Evolutionary conservation across 2,329 filamentous ascomycete genomes (phyloP).

Genomic region (Phaeosphaeria sp.): DNA sequence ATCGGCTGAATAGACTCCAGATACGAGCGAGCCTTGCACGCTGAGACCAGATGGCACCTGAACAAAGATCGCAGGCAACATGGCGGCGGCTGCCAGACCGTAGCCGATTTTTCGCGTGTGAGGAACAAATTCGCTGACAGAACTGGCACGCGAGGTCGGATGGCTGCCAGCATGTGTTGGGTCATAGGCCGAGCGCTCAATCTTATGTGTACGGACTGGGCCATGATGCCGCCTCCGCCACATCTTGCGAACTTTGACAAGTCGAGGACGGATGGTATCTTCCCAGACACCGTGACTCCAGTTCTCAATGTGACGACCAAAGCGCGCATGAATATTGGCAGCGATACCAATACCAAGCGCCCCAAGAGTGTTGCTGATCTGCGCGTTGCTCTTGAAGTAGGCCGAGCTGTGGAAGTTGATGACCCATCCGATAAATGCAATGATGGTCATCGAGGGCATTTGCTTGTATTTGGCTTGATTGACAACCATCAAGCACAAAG

Average conservation of each 20-base stretch:
- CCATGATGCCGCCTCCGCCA: slow-evolving; percentile 31
- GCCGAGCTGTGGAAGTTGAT: slow-evolving; percentile 76
- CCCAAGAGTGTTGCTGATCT: slow-evolving; percentile 79
- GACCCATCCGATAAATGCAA: slow-evolving; percentile 75
- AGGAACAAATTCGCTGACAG: slow-evolving; percentile 36
- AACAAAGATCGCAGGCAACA: slow-evolving; percentile 85
- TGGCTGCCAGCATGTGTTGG: slow-evolving; percentile 23
- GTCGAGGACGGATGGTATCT: slow-evolving; percentile 53
- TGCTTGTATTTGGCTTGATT: slow-evolving; percentile 85
- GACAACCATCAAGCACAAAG: slow-evolving; percentile 75
- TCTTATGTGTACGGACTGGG: slow-evolving; percentile 14
- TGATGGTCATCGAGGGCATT: slow-evolving; percentile 75
- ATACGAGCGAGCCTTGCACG: slow-evolving; percentile 63
- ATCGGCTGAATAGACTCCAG: slow-evolving; percentile 64
- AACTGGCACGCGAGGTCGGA: slow-evolving; percentile 28
- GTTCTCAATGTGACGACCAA: slow-evolving; percentile 67
- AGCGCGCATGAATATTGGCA: slow-evolving; percentile 78
- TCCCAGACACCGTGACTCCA: slow-evolving; percentile 63
- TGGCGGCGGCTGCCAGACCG: slow-evolving; percentile 81
- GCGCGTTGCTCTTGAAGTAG: slow-evolving; percentile 72
- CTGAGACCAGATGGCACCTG: slow-evolving; percentile 68
- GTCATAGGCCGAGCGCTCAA: slow-evolving; percentile 29
- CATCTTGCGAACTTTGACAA: slow-evolving; percentile 35
- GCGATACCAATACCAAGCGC: slow-evolving; percentile 78
- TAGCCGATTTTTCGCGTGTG: slow-evolving; percentile 61